Evolutionary conservation across 352 stramenopile genomes (phyloP), one percentile per base, ranked within the genome.

Genomic region (Phytopythium cucurbitacearum): DNA sequence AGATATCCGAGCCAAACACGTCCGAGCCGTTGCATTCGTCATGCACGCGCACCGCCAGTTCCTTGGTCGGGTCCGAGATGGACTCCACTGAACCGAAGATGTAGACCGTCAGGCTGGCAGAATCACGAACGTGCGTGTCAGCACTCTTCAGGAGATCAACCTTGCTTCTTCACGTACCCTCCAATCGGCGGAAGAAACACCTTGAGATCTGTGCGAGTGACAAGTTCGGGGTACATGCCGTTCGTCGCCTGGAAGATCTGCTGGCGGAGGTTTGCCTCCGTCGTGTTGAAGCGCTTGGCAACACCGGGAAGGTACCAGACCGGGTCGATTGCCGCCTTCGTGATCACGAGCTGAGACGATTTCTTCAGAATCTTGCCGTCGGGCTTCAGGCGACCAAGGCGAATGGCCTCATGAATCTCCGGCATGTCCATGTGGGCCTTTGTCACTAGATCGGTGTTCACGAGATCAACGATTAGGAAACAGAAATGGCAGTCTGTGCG

Each of bases 251-350:
- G 90, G 77, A 99, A 99, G 49, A 99, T 98, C 40, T 95, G 87
- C 67, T 99, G 91, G 39, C 97, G 93, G 39, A 99, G 73, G 59
- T 97, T 87, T 5, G 76, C 65, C 66, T 99, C 97, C 2, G 93
- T 97, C 51, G 93, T 98, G 68, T 97, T 97, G 70, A 99, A 99
- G 51, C 97, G 94, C 64, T 98, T 95, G 44, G 97, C 97, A 52
- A 99, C 95, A 61, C 97, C 97, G 7, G 97, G 97, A 39, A 99
- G 82, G 67, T 99, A 99, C 97, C 97, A 99, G 46, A 99, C 97
- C 1, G 97, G 97, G 70, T 99, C 97, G 56, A 99, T 98, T 4
- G 97, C 97, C 43, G 96, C 97, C 80, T 99, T 98, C 5, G 91
- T 97, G 53, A 98, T 95, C 49, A 97, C 83, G 42, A 95, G 76